A percentile compares a stretch with the other conserved stretches of the same genome.
Evolutionary conservation across 106 monocot species (phyloP).

Genomic region (Hemerocallis citrina): DNA sequence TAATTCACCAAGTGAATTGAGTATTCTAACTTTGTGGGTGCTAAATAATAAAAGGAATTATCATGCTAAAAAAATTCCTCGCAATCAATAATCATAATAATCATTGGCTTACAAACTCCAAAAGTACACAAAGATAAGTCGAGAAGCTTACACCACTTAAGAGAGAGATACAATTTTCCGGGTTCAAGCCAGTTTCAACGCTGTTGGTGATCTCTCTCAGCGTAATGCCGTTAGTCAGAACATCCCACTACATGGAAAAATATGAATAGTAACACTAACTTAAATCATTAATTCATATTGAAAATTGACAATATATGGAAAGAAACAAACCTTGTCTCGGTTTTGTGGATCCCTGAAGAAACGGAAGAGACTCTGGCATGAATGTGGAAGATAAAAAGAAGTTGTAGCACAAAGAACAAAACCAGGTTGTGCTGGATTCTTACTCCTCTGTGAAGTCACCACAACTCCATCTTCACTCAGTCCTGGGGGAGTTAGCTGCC

Average conservation of each 20-base stretch:
- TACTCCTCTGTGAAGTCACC: slow-evolving; percentile 59
- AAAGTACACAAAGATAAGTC: too few species aligned
- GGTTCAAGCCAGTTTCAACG: slow-evolving; percentile 57
- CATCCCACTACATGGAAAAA: slow-evolving; percentile 61
- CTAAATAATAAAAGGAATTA: too few species aligned
- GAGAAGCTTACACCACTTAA: slow-evolving; percentile 56
- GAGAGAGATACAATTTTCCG: slow-evolving; percentile 78
- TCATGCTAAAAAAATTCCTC: too few species aligned
- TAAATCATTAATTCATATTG: not conserved
- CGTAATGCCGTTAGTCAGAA: slow-evolving; percentile 65
- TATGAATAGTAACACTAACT: not conserved
- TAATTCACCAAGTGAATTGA: too few species aligned
- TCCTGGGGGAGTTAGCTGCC: slow-evolving; percentile 42
- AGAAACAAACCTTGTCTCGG: slow-evolving; percentile 54
- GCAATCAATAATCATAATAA: too few species aligned
- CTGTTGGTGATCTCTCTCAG: slow-evolving; percentile 77
- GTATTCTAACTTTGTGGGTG: too few species aligned
- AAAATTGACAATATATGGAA: too few species aligned
- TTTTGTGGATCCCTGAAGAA: slow-evolving; percentile 72
- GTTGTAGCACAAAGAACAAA: slow-evolving; percentile 76
- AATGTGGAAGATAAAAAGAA: slow-evolving; percentile 69
- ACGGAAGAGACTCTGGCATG: slow-evolving; percentile 63
- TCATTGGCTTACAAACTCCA: too few species aligned
- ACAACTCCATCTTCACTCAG: slow-evolving; percentile 65
- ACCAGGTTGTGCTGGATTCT: slow-evolving; percentile 58